phyloP scores from a whole-genome alignment of 2,329 filamentous ascomycete species.

The Pseudogymnoascus sp. region DNA sequence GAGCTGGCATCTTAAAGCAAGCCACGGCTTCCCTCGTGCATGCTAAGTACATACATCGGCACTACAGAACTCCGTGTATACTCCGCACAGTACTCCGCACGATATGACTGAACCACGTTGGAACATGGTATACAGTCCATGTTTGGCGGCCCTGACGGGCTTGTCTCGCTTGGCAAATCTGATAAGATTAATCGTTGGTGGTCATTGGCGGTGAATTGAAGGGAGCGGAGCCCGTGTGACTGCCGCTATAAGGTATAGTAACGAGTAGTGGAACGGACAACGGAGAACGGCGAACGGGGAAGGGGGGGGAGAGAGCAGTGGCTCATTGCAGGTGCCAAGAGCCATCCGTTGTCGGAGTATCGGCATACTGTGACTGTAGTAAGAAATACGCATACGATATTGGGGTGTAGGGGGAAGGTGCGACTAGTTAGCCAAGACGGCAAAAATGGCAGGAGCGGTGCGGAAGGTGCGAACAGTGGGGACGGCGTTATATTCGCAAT shows the following conservation, averaged over 20 bases:
- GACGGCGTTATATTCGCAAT: not conserved
- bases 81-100: not conserved
- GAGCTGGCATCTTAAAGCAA: conserved; percentile 3
- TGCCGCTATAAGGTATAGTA: not conserved
- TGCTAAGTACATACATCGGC: not conserved
- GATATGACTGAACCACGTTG: not conserved
- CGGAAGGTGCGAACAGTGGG: not conserved
- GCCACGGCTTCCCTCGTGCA: not conserved
- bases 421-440: not conserved
- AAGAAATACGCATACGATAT: not conserved
- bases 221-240: not conserved
- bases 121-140: not conserved
- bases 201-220: not conserved
- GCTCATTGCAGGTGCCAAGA: not conserved
- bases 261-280: too few relatives aligned
- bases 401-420: not conserved
- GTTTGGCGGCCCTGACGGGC: not conserved
- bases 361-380: not conserved
- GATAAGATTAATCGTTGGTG: conserved; percentile 4
- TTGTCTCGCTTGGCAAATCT: not conserved
- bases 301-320: not conserved
- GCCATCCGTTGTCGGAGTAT: not conserved
- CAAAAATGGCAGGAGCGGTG: not conserved
- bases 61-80: not conserved
- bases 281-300: too few relatives aligned